These are phyloP conservation scores for Cyberlindnera japonica DNA, from an alignment of 805 yeast species.

Conservation along the genomic window DNA sequence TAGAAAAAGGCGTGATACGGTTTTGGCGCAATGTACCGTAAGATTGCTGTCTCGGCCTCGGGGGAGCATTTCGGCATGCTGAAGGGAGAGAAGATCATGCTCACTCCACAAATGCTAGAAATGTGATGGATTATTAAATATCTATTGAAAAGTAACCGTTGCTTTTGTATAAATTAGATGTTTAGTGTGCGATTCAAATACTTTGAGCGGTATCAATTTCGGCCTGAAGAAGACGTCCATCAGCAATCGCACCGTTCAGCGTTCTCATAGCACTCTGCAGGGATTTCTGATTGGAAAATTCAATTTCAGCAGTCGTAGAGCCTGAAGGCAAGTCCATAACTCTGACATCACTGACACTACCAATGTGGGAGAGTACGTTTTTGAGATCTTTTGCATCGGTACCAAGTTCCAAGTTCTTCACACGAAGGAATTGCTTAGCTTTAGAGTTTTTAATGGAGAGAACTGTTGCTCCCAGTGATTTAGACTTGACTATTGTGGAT, in stretches of 20 bases:
- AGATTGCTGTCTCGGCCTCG: constrained; percentile 3
- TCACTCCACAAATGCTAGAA: too few species aligned
- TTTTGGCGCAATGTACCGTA: neutral
- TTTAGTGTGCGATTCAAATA: neutral
- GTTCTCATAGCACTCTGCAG: constrained; percentile 30
- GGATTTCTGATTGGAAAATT: constrained; percentile 28
- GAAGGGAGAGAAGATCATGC: too few species aligned
- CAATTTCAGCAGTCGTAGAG: constrained; percentile 36
- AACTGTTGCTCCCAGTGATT: neutral
- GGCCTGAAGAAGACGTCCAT: constrained; percentile 40
- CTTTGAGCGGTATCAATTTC: constrained; percentile 18
- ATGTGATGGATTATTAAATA: too few species aligned
- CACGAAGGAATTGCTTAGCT: constrained; percentile 25
- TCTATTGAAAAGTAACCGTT: too few species aligned
- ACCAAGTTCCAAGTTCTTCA: constrained; percentile 31
- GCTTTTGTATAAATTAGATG: too few species aligned
- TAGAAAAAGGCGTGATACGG: neutral
- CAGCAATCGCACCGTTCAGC: constrained; percentile 45
- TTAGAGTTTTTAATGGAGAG: constrained; percentile 25
- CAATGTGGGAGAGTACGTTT: constrained; percentile 25
- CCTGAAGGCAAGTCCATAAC: constrained; percentile 37
- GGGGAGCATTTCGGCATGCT: neutral
- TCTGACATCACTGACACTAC: constrained; percentile 19
- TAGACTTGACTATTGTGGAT: too few species aligned
- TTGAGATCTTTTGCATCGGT: constrained; percentile 30